These are phyloP conservation scores for Potentilla sterilis DNA, from an alignment of 306 rosid genomes.

Conservation along the genomic window DNA sequence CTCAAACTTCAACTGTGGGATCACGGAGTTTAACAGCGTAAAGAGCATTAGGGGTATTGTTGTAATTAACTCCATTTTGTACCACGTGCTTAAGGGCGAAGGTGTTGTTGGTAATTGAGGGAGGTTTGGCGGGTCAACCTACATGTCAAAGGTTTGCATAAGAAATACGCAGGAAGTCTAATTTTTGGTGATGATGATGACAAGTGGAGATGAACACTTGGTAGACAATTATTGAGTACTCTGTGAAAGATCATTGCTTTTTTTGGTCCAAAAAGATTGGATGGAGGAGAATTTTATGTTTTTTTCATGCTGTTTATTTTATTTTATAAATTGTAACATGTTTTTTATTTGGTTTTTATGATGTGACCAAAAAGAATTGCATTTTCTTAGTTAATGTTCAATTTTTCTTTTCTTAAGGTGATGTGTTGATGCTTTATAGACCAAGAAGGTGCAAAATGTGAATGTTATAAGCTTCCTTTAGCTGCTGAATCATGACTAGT, in stretches of 20 bases:
- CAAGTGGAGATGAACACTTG: neutral
- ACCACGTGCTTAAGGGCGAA: neutral
- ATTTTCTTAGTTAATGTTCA: neutral
- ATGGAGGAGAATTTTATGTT: neutral
- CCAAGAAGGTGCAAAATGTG: neutral
- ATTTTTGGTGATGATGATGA: neutral
- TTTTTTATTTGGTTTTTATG: neutral
- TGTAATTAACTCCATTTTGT: neutral
- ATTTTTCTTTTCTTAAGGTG: no score
- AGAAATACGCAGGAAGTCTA: neutral
- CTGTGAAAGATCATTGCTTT: neutral
- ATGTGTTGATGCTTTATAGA: neutral
- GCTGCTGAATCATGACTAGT: constrained; percentile 8
- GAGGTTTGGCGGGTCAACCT: neutral
- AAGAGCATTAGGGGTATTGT: neutral
- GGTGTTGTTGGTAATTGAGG: constrained; percentile 8
- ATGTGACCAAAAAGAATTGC: neutral
- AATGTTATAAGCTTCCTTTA: constrained; percentile 10
- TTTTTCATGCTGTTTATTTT: neutral
- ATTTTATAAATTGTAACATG: neutral
- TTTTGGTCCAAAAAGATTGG: neutral
- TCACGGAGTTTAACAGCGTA: neutral
- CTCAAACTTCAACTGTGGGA: constrained; percentile 9
- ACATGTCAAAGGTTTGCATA: neutral
- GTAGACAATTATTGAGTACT: neutral